Conservation (phyloP, 257 asterid species). For the Schizonepeta tenuifolia region DNA sequence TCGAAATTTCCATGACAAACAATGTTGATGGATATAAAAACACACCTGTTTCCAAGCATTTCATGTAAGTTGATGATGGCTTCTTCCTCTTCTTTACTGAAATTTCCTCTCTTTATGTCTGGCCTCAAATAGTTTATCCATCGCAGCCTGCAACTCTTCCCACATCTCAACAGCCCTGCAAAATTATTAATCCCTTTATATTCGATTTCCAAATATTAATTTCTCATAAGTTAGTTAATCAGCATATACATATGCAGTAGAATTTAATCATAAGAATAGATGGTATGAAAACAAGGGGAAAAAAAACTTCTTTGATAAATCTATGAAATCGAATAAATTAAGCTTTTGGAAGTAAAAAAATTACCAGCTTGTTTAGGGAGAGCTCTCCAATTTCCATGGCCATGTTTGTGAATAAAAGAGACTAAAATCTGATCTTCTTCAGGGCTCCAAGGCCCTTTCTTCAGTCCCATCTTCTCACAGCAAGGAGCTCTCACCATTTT, state of each 20-base stretch:
- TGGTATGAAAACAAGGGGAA: no score
- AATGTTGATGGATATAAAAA: background rate
- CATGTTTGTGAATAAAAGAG: slow-evolving; percentile 52
- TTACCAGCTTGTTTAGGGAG: slow-evolving; percentile 71
- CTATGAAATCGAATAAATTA: background rate
- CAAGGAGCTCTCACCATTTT: slow-evolving; percentile 84
- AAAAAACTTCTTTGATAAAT: background rate
- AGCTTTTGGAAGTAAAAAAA: background rate
- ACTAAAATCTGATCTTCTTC: slow-evolving; percentile 62
- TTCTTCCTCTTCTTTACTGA: slow-evolving; percentile 59
- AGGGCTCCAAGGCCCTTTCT: slow-evolving; percentile 71
- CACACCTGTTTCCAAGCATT: slow-evolving; percentile 66
- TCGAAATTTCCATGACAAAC: background rate
- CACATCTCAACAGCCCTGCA: slow-evolving; percentile 65
- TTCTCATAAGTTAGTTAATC: no score
- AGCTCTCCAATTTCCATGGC: slow-evolving; percentile 73
- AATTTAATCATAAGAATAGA: background rate
- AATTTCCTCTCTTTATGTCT: slow-evolving; percentile 69
- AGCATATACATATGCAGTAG: no score
- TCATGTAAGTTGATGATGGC: slow-evolving; percentile 58
- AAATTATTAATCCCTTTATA: background rate
- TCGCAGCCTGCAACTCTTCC: slow-evolving; percentile 70
- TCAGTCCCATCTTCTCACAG: slow-evolving; percentile 70
- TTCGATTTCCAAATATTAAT: background rate
- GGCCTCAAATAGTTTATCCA: slow-evolving; percentile 68